A percentile compares a stretch with the other conserved stretches of the same genome.
Evolutionary conservation across 106 monocot species (phyloP).

Genomic region (Narthecium ossifragum): DNA sequence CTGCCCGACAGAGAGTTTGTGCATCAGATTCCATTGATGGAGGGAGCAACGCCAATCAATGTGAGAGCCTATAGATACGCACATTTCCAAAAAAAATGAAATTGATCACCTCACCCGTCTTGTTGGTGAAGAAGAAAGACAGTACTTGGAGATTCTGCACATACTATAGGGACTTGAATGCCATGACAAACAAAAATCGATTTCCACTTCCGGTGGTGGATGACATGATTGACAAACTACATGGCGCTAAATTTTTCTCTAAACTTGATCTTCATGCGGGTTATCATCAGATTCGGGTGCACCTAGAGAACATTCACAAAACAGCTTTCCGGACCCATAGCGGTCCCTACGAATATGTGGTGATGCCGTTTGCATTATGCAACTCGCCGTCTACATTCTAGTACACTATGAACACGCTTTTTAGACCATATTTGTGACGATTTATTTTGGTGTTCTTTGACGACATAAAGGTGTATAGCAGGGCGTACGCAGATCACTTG

Average conservation of each 20-base stretch:
- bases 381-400: background rate
- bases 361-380: background rate
- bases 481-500: background rate
- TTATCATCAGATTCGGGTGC: background rate
- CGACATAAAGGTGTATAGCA: background rate
- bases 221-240: background rate
- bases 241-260: background rate
- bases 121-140: conserved; percentile 5
- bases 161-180: background rate
- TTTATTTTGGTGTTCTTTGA: conserved; percentile 2
- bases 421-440: background rate
- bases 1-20: no score
- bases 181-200: background rate
- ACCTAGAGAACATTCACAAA: background rate
- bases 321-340: background rate
- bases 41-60: no score
- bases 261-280: background rate
- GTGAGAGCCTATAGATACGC: no score
- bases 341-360: background rate
- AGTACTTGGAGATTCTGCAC: conserved; percentile 1
- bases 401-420: background rate
- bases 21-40: no score
- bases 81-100: no score
- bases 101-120: conserved; percentile 2
- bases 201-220: background rate